These are phyloP conservation scores for Globisporangium orthogonon DNA, from an alignment of 352 stramenopile species.

Conservation along the genomic window DNA sequence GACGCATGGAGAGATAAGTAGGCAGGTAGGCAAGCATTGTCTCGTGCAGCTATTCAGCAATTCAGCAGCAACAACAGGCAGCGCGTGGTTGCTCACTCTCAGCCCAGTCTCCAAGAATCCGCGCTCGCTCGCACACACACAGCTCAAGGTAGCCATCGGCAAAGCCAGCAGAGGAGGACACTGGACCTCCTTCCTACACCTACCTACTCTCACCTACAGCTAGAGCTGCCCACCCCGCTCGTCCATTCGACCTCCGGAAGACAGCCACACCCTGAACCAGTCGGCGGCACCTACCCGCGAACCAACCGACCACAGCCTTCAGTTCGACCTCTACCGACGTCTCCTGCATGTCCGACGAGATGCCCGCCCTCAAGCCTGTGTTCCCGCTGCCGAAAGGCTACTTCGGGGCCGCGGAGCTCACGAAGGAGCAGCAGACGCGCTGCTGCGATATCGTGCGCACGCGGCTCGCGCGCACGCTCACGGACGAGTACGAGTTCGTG, in stretches of 20 bases:
- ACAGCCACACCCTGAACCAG: not conserved
- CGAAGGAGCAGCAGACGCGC: conserved; percentile 21
- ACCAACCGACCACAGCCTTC: not conserved
- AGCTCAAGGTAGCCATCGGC: not conserved
- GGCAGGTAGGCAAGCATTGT: no score
- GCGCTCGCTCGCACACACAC: no score
- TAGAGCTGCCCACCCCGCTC: not conserved
- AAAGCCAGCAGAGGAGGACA: not conserved
- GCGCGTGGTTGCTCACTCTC: no score
- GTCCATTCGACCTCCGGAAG: not conserved
- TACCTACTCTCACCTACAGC: not conserved
- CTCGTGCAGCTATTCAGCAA: no score
- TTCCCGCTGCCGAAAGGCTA: conserved; percentile 21
- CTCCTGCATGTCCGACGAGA: not conserved
- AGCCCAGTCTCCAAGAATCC: no score
- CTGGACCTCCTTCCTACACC: not conserved
- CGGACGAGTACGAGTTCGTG: conserved; percentile 21
- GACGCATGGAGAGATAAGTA: no score
- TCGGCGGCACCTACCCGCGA: not conserved
- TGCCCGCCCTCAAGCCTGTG: conserved; percentile 9
- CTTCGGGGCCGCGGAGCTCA: conserved; percentile 23
- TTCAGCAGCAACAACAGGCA: no score
- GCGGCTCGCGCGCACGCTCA: conserved; percentile 23
- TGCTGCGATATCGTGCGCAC: conserved; percentile 23
- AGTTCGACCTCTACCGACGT: not conserved